Base-by-base conservation (phyloP, 2,329 filamentous ascomycete species). In the Rhytidhysteron rufulum region DNA sequence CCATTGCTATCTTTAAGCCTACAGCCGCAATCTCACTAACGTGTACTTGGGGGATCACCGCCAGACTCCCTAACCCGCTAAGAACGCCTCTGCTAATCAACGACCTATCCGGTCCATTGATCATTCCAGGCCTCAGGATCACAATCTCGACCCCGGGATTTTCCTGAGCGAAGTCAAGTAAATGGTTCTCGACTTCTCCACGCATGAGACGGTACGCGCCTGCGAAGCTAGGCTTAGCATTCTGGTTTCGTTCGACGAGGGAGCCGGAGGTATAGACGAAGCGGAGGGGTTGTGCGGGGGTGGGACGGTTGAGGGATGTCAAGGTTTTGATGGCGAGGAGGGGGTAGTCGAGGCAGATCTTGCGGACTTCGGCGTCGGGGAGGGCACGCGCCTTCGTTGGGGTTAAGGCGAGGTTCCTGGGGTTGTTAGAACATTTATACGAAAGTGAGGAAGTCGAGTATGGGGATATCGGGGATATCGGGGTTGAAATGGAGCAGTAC, bases 241-340 rank as follows among this genome's bases (percentile, higher is more conserved):
- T 45, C 30, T 45, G 42, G 29, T 48, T 42, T 20, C 42, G 43
- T 21, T 48, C 45, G 18, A 33, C 39, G 3, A 37, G 24, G 16
- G 40, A 39, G 2, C 45, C 42, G 17, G 39, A 41, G 19, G 45
- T 45, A 30, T 48, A 48, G 31, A 48, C 27, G 22, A 48, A 48
- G 30, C 45, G 42, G 22, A 45, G 43, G 3, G 37, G 42, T 5
- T 41, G 39, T 20, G 35, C 41, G 19, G 42, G 35, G 15, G 39
- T 13, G 24, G 24, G 8, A 13, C 24, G n/a, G n/a, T n/a, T n/a
- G n/a, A n/a, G n/a, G 15, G 22, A 6, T 13, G 27, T 33, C 17
- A 45, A 36, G 11, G 17, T 35, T 11, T 37, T 8, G n/a, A 45
- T 30, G 19, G 40, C 43, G 13, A 37, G 37, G 27, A 43, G 18